A percentile compares a stretch with the other conserved stretches of the same genome.
Conservation (phyloP, 2,329 filamentous ascomycete genomes). For the Xylariales sp. region DNA sequence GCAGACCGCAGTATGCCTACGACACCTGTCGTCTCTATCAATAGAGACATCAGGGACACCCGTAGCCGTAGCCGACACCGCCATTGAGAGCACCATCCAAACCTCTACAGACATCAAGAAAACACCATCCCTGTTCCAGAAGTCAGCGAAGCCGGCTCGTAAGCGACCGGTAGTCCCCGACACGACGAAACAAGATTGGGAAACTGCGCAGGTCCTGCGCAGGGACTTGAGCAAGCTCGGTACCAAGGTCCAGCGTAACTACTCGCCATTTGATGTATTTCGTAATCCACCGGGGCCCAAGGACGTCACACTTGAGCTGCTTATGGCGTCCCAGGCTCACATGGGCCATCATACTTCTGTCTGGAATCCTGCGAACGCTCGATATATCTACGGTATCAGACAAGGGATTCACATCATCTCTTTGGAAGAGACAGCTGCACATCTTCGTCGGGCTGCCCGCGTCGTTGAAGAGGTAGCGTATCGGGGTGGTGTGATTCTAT, state of each 20-base stretch:
- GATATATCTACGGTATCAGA: slow-evolving; percentile 89
- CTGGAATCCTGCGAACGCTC: slow-evolving; percentile 92
- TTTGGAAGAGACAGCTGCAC: slow-evolving; percentile 80
- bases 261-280: slow-evolving; percentile 63
- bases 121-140: slow-evolving; percentile 22
- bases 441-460: slow-evolving; percentile 88
- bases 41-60: slow-evolving; percentile 26
- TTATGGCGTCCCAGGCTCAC: slow-evolving; percentile 82
- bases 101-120: slow-evolving; percentile 13
- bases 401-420: slow-evolving; percentile 90
- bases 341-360: slow-evolving; percentile 85
- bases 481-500: slow-evolving; percentile 78
- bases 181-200: slow-evolving; percentile 31
- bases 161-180: slow-evolving; percentile 19
- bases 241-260: slow-evolving; percentile 46
- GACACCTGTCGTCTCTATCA: slow-evolving; percentile 36
- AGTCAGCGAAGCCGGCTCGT: slow-evolving; percentile 11
- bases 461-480: slow-evolving; percentile 84
- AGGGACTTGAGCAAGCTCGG: slow-evolving; percentile 44
- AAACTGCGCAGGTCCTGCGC: slow-evolving; percentile 37
- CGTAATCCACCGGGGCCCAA: slow-evolving; percentile 68
- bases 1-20: slow-evolving; percentile 29
- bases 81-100: slow-evolving; percentile 15
- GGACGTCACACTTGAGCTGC: slow-evolving; percentile 83
- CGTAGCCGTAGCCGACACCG: slow-evolving; percentile 17